A percentile compares a stretch with the other conserved stretches of the same genome.
These are phyloP conservation scores for Inga laurina DNA, from an alignment of 306 rosid genomes.

Conservation along the genomic window DNA sequence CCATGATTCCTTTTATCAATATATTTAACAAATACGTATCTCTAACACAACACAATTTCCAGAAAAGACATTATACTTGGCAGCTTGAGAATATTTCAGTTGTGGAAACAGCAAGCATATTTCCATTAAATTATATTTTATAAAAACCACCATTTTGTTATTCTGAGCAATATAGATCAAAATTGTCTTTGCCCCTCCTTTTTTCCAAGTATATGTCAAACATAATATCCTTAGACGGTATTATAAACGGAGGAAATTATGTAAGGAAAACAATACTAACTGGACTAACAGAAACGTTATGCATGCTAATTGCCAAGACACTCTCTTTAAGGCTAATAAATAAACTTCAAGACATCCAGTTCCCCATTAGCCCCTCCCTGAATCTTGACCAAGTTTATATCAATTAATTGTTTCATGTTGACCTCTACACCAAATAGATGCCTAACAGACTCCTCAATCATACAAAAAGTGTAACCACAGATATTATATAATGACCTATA, in stretches of 20 bases:
- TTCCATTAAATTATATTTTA: slow-evolving; percentile 37
- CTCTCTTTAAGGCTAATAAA: not conserved
- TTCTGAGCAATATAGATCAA: not conserved
- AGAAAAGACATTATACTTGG: not conserved
- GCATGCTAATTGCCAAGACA: slow-evolving; percentile 12
- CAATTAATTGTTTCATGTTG: not conserved
- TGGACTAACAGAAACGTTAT: not conserved
- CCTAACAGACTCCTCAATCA: slow-evolving; percentile 9
- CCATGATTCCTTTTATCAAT: not conserved
- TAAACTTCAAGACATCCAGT: slow-evolving; percentile 5
- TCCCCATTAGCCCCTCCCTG: not conserved
- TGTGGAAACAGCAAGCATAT: slow-evolving; percentile 94
- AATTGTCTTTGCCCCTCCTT: not conserved
- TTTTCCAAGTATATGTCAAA: not conserved
- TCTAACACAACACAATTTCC: not conserved
- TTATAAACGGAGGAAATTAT: not conserved
- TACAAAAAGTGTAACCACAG: slow-evolving; percentile 8
- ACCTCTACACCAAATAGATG: slow-evolving; percentile 9
- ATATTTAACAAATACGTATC: not conserved
- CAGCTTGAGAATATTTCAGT: slow-evolving; percentile 55
- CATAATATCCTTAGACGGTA: not conserved
- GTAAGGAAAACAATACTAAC: not conserved
- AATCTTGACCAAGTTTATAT: not conserved
- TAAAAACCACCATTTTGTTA: slow-evolving; percentile 7
- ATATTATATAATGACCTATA: slow-evolving; percentile 8